These are phyloP conservation scores for Ceratobasidium sp. DNA, from an alignment of 1,284 basidiomycete species.

Conservation along the genomic window DNA sequence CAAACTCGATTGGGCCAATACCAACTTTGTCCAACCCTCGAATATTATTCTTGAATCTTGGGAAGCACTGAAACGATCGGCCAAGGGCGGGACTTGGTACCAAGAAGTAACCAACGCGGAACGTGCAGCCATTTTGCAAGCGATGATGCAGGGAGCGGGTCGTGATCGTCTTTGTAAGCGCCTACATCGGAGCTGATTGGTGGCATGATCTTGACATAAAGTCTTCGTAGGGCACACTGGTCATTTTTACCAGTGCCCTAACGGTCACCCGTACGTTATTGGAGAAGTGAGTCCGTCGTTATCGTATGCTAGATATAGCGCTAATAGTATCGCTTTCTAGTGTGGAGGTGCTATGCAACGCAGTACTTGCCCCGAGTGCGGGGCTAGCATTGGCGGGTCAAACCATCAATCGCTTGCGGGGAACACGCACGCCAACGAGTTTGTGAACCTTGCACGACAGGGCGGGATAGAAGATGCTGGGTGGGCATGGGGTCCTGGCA, in stretches of 20 bases:
- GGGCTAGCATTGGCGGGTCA: conserved; percentile 63
- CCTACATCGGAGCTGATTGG: no score
- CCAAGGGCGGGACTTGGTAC: conserved; percentile 60
- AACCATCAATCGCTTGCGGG: conserved; percentile 58
- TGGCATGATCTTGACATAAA: neutral
- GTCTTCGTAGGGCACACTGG: conserved; percentile 53
- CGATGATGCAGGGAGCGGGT: conserved; percentile 54
- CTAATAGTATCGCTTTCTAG: conserved; percentile 55
- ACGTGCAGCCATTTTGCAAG: conserved; percentile 62
- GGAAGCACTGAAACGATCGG: conserved; percentile 47
- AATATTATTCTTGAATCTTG: conserved; percentile 22
- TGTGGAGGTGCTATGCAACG: conserved; percentile 68
- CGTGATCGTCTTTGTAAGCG: neutral
- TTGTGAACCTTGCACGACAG: conserved; percentile 20
- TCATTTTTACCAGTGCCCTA: conserved; percentile 66
- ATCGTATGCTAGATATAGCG: neutral
- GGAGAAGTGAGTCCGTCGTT: conserved; percentile 58
- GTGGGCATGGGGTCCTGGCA: conserved; percentile 18
- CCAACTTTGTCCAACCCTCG: conserved; percentile 8
- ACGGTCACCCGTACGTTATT: conserved; percentile 67
- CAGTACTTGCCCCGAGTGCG: conserved; percentile 67
- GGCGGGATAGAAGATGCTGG: conserved; percentile 8
- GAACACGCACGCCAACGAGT: conserved; percentile 58
- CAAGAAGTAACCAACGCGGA: conserved; percentile 65
- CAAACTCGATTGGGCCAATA: conserved; percentile 8